Evolutionary conservation across 768 basidiomycete species (phyloP), one percentile per base, ranked within the genome.

Genomic region (Termitomyces sp.): DNA sequence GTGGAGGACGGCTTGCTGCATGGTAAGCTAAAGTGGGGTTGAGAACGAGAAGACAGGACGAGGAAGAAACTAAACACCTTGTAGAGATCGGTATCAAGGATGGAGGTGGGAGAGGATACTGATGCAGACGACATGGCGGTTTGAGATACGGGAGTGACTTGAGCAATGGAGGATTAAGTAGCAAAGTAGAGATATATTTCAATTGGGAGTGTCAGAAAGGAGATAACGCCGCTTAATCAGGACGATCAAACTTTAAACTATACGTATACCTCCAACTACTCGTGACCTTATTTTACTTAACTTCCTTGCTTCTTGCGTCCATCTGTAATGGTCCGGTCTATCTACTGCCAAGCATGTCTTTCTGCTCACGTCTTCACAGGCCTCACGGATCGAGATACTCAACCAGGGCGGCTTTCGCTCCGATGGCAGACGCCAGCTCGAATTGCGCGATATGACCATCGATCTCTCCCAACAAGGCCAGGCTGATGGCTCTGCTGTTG

Each of bases 41-140:
- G 36, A 62, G 58, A 53, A 57, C n/a, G 45, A 62, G 49, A 56
- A 18, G 32, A 9, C 1, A n/a, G 42, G 55, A 20, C n/a, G 15
- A 28, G 24, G 40, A 36, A 7, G 49, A 33, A 50, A 22, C 32
- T 9, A 22, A 11, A 24, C 51, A 89, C 94, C 84, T 96, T 98
- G 85, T 98, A 98, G 35, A 96, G 76, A 73, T 98, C 96, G 0
- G 94, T 95, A 73, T 98, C 96, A 49, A 98, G 81, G 55, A 98
- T 78, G 16, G 93, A 95, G 18, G 76, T 50, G 7, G 71, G 70
- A 38, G 72, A 56, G 36, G 70, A 62, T 24, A 46, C 55, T 22
- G 70, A 50, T 28, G 72, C 70, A 64, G 80, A 73, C 75, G 80
- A 73, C 79, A 80, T 80, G 63, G 63, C 70, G 68, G 70, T 51